Evolutionary conservation across 75 land plant species (phyloP).

Genomic region (Pseudotsuga menziesii): DNA sequence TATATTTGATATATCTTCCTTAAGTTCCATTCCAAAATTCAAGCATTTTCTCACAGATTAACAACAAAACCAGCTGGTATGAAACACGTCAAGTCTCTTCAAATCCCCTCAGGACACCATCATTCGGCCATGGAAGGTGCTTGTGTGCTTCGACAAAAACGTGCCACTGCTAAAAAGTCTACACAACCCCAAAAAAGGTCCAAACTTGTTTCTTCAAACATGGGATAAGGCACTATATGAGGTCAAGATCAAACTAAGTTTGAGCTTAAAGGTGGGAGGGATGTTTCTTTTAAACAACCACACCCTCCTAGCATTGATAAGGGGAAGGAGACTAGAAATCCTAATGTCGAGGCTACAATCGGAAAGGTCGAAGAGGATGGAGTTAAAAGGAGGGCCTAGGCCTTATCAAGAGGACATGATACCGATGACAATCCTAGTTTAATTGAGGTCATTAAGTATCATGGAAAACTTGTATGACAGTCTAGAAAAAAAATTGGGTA

Average conservation of each 20-base stretch:
- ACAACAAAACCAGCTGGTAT: too few relatives aligned
- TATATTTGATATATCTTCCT: too few relatives aligned
- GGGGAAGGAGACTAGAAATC: not conserved
- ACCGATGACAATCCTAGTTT: not conserved
- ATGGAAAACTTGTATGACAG: too few relatives aligned
- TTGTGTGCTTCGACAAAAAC: too few relatives aligned
- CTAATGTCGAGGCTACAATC: not conserved
- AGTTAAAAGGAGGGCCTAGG: not conserved
- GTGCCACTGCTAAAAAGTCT: too few relatives aligned
- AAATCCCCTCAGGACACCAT: too few relatives aligned
- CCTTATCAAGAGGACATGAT: not conserved
- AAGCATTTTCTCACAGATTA: too few relatives aligned
- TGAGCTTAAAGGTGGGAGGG: constrained; percentile 1
- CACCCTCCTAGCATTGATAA: not conserved
- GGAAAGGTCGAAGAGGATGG: constrained; percentile 1
- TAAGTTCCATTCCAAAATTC: too few relatives aligned
- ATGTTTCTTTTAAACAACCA: not conserved
- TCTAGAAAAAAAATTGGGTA: too few relatives aligned
- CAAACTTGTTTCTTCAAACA: not conserved
- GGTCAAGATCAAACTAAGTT: not conserved
- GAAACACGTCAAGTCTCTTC: too few relatives aligned
- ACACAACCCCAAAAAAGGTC: constrained; percentile 8
- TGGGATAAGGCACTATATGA: not conserved
- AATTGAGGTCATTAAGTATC: too few relatives aligned
- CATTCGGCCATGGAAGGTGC: too few relatives aligned